These are phyloP conservation scores for Themeda triandra DNA, from an alignment of 176 grass and related monocot genomes.

Conservation along the genomic window DNA sequence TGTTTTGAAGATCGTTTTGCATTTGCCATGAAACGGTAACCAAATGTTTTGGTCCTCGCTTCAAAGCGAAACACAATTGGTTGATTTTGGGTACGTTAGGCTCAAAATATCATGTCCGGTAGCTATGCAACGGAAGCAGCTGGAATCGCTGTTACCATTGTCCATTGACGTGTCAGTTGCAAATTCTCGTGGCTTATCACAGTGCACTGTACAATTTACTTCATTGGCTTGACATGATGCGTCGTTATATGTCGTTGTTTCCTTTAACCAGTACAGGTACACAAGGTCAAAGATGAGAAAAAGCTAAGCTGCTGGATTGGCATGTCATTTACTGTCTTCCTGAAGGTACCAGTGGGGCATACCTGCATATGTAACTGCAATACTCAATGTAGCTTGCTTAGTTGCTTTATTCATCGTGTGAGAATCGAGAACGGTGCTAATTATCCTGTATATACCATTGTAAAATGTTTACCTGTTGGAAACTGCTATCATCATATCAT, in stretches of 20 bases:
- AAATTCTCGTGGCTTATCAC: neutral
- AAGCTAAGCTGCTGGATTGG: conserved; percentile 27
- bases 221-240: neutral
- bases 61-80: too few relatives aligned
- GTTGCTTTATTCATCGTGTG: too few relatives aligned
- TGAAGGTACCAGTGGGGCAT: neutral
- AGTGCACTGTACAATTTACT: neutral
- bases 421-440: too few relatives aligned
- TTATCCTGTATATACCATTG: too few relatives aligned
- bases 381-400: too few relatives aligned
- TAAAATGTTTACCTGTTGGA: too few relatives aligned
- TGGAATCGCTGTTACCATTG: neutral
- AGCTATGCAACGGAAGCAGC: neutral
- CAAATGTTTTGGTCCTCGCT: too few relatives aligned
- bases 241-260: conserved; percentile 8
- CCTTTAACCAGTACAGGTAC: conserved; percentile 47
- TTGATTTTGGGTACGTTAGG: neutral
- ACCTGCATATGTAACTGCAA: too few relatives aligned
- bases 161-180: neutral
- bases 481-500: too few relatives aligned
- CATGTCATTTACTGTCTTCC: neutral
- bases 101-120: neutral
- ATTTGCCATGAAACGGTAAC: too few relatives aligned
- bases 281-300: conserved; percentile 80
- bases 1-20: too few relatives aligned